A percentile compares a stretch with the other conserved stretches of the same genome.
phyloP scores from a whole-genome alignment of 2,329 filamentous ascomycete species.

The Scolecobasidium constrictum region DNA sequence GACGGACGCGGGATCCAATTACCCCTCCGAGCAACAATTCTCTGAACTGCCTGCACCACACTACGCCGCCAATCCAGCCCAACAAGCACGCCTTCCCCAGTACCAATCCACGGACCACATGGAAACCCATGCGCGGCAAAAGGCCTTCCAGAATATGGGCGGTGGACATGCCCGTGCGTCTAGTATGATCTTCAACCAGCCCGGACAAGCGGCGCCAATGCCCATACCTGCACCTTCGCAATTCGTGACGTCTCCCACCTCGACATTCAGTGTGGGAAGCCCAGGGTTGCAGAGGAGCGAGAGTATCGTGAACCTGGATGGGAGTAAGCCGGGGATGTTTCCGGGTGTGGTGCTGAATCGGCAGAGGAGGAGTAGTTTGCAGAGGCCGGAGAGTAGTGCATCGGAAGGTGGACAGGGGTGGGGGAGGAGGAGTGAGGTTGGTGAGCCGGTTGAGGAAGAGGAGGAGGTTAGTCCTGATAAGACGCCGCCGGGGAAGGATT shows the following conservation, averaged over 20 bases:
- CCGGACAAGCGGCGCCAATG: too few relatives aligned
- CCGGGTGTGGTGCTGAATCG: slow-evolving; percentile 50
- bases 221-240: too few relatives aligned
- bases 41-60: slow-evolving; percentile 15
- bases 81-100: slow-evolving; percentile 15
- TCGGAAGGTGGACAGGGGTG: slow-evolving; percentile 1
- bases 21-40: too few relatives aligned
- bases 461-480: background rate
- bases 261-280: too few relatives aligned
- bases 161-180: slow-evolving; percentile 11
- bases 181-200: slow-evolving; percentile 14
- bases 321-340: slow-evolving; percentile 57
- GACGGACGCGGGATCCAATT: slow-evolving; percentile 29
- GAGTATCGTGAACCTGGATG: slow-evolving; percentile 24
- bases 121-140: background rate
- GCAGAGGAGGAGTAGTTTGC: slow-evolving; percentile 4
- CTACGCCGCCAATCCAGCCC: slow-evolving; percentile 10
- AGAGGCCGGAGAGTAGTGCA: slow-evolving; percentile 2
- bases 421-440: slow-evolving; percentile 9
- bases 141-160: too few relatives aligned
- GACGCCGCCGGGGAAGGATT: background rate
- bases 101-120: background rate
- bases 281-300: background rate
- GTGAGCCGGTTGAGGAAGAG: slow-evolving; percentile 4
- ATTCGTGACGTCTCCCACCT: background rate